Evolutionary conservation across 1,139 yeast genomes (phyloP).

Genomic region (Geotrichum restrictum): DNA sequence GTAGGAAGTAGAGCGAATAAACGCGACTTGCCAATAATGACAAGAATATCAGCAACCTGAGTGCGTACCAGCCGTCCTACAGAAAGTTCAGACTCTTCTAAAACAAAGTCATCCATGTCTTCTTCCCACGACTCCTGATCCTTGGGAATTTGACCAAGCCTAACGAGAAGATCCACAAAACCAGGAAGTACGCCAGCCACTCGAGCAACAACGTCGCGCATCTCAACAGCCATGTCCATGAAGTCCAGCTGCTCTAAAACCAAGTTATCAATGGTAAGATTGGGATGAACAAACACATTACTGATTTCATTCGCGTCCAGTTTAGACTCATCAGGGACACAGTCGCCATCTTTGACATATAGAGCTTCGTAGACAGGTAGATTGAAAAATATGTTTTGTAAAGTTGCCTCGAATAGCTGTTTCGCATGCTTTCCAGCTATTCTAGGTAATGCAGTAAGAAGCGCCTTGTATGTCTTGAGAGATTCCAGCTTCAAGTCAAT

Average conservation of each 20-base stretch:
- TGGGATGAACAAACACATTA: constrained; percentile 28
- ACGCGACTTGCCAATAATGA: constrained; percentile 20
- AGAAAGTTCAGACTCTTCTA: constrained; percentile 66
- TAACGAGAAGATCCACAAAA: constrained; percentile 24
- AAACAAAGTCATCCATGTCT: constrained; percentile 66
- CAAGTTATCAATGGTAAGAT: constrained; percentile 16
- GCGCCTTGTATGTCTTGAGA: constrained; percentile 15
- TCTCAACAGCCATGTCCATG: constrained; percentile 19
- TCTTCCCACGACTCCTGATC: constrained; percentile 39
- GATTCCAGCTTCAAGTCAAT: constrained; percentile 18
- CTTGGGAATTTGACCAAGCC: constrained; percentile 32
- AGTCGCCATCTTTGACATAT: constrained; percentile 7
- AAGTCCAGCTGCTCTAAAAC: constrained; percentile 18
- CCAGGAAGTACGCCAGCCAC: constrained; percentile 12
- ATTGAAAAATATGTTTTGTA: constrained; percentile 10
- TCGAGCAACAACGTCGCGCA: constrained; percentile 9
- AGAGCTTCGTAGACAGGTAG: constrained; percentile 15
- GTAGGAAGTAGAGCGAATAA: constrained; percentile 14
- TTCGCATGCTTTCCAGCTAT: constrained; percentile 11
- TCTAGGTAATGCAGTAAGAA: constrained; percentile 16
- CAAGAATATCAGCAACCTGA: constrained; percentile 27
- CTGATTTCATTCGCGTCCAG: constrained; percentile 28
- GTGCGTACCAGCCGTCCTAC: constrained; percentile 35
- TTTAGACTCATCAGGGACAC: constrained; percentile 21
- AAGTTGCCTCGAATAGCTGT: constrained; percentile 14